Base-by-base conservation (phyloP, 306 rosid genomes). In the Herpetospermum pedunculosum region DNA sequence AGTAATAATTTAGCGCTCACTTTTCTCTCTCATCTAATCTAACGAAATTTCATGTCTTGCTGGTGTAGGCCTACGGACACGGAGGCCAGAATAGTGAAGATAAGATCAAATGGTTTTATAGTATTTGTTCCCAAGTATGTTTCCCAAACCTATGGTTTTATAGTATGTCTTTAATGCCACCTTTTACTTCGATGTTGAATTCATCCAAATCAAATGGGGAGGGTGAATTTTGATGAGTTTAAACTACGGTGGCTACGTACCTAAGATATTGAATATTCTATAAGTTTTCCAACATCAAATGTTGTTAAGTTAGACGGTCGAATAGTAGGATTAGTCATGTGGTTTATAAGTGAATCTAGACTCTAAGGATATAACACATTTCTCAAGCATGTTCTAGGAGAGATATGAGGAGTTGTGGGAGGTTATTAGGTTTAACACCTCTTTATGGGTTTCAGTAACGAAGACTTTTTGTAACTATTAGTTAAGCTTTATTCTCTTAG, bases 121-220 rank as follows among this genome's bases (percentile, higher is more conserved):
- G 99, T 94, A 62, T 94, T 94, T 67, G 96, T 91, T 65, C 99
- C 99, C 82, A 89, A 91, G 99, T 94, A 91, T 32, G 85, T 79
- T 11, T 75, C 81, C 77, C 54, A 21, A 52, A 28, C 28, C 73
- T 38, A 70, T 41, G 26, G 0, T 29, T 29, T 44, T 54, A 23
- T 48, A 35, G 14, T 3, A 14, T 48, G 4, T 53, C 77, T 32
- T 67, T 49, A 8, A 13, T 7, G 6, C 25, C 8, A 32, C 29
- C 15, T 49, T 38, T 43, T 5, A 43, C 74, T 69, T 28, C 34
- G 44, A 60, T 30, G 16, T 62, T 18, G 46, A 14, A 62, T 62
- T 58, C 3, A 21, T 18, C 1, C 1, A 30, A 30, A 59, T 29
- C 34, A 59, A 30, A 30, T 15, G 6, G 19, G 25, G 34, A 18